Conservation (phyloP, 2,329 filamentous ascomycete species). For the Microdochium paspali region DNA sequence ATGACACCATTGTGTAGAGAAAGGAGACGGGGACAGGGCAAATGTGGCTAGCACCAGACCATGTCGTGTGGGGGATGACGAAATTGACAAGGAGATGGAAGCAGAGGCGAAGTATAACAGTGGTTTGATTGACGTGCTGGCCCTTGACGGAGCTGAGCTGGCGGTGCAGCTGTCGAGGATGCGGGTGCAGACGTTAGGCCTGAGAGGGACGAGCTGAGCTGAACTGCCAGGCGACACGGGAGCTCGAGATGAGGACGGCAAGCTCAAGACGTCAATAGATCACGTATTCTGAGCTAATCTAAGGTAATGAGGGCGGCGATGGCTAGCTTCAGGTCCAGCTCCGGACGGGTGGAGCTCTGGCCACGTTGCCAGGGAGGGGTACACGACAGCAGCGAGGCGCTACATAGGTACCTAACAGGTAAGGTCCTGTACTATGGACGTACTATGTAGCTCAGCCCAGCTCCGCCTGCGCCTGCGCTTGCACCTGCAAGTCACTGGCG, state of each 20-base stretch:
- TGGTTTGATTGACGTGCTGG: not conserved
- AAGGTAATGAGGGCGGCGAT: not conserved
- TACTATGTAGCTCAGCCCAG: too few species aligned
- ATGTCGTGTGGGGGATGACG: constrained; percentile 8
- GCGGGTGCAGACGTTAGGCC: not conserved
- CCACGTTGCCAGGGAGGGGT: not conserved
- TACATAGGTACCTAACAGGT: too few species aligned
- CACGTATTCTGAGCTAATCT: too few species aligned
- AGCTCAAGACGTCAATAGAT: not conserved
- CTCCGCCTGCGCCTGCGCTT: too few species aligned
- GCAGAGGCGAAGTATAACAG: not conserved
- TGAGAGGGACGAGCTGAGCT: not conserved
- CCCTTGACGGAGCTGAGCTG: not conserved
- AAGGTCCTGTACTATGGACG: too few species aligned
- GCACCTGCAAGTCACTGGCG: too few species aligned
- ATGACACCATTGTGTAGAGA: constrained; percentile 56
- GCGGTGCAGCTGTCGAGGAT: not conserved
- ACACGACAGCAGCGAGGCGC: not conserved
- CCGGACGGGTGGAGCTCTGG: not conserved
- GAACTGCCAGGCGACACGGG: not conserved
- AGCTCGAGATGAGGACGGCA: too few species aligned
- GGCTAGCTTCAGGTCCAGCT: not conserved
- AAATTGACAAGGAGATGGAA: constrained; percentile 1
- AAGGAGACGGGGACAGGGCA: not conserved
- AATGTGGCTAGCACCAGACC: constrained; percentile 6